Evolutionary conservation across 2,329 filamentous ascomycete genomes (phyloP).

Genomic region (Tolypocladium ovalisporum): DNA sequence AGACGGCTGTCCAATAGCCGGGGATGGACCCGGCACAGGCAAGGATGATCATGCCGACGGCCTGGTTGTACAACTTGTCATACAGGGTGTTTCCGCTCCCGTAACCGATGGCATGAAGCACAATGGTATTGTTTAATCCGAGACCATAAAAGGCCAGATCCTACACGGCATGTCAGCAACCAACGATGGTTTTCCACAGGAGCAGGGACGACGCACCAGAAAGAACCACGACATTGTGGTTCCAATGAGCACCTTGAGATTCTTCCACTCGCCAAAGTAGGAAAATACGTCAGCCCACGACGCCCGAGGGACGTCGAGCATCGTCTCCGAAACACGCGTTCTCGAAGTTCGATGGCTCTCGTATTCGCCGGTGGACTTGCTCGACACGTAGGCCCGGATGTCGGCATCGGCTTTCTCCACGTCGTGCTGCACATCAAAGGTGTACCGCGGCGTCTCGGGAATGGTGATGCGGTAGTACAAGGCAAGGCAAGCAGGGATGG

Average conservation of each 20-base stretch:
- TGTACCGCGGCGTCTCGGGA: constrained; percentile 75
- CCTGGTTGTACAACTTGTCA: constrained; percentile 57
- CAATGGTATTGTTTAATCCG: constrained; percentile 63
- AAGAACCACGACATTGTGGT: constrained; percentile 79
- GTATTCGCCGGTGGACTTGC: constrained; percentile 34
- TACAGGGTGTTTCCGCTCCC: constrained; percentile 53
- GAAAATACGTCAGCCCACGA: constrained; percentile 56
- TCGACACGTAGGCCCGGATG: constrained; percentile 48
- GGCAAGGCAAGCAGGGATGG: constrained; percentile 65
- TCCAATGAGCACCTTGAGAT: constrained; percentile 60
- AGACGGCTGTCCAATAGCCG: constrained; percentile 69
- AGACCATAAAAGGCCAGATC: constrained; percentile 62
- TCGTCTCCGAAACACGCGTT: constrained; percentile 38
- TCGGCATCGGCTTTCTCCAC: constrained; percentile 66
- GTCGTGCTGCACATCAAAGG: constrained; percentile 68
- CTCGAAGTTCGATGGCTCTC: constrained; percentile 38
- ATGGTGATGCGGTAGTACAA: constrained; percentile 83
- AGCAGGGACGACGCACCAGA: constrained; percentile 30
- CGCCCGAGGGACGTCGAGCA: constrained; percentile 54
- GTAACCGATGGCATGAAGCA: constrained; percentile 65
- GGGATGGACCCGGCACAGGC: constrained; percentile 68
- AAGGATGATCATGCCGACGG: constrained; percentile 67
- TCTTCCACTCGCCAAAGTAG: constrained; percentile 60
- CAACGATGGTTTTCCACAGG: background rate
- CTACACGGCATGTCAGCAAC: constrained; percentile 17